Conservation (phyloP, 225 moss, liverwort and hornwort species). For the Sphagnum tenellum region DNA sequence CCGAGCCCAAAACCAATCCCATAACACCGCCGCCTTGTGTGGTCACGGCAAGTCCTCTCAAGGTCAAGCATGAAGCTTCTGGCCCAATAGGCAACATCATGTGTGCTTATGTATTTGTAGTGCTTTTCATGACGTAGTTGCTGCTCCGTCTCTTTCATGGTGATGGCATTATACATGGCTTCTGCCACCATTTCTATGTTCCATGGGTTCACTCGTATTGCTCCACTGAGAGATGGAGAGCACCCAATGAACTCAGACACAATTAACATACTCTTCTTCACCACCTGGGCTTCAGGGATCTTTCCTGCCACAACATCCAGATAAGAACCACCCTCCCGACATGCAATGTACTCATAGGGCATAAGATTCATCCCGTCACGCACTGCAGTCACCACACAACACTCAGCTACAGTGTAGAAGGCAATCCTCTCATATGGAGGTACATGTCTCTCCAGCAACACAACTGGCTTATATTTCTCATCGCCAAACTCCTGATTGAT, state of each 20-base stretch:
- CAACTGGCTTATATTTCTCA: too few relatives aligned
- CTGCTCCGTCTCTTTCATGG: constrained; percentile 79
- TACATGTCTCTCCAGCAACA: too few relatives aligned
- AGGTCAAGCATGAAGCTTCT: constrained; percentile 58
- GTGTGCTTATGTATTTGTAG: constrained; percentile 84
- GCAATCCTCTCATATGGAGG: too few relatives aligned
- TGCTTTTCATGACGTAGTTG: constrained; percentile 95
- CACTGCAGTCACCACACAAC: too few relatives aligned
- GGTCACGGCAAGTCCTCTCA: constrained; percentile 41
- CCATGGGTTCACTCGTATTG: constrained; percentile 98
- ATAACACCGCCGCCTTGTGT: constrained; percentile 29
- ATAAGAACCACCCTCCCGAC: too few relatives aligned
- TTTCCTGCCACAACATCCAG: constrained; percentile 2
- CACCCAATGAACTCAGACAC: constrained; percentile 99
- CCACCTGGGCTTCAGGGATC: constrained; percentile 9
- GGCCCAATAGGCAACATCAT: constrained; percentile 89
- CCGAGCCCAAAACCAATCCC: constrained; percentile 53
- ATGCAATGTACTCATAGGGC: too few relatives aligned
- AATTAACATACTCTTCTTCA: constrained; percentile 91
- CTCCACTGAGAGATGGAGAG: constrained; percentile 95
- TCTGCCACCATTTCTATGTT: constrained; percentile 95
- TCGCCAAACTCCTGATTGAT: too few relatives aligned
- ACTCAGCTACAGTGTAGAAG: too few relatives aligned
- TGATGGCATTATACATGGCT: constrained; percentile 92
- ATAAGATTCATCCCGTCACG: too few relatives aligned